Percentiles rank a stretch among this genome's conserved stretches.
Evolutionary conservation across 345 rosid genomes (phyloP).

Genomic region (Euphorbia lathyris): DNA sequence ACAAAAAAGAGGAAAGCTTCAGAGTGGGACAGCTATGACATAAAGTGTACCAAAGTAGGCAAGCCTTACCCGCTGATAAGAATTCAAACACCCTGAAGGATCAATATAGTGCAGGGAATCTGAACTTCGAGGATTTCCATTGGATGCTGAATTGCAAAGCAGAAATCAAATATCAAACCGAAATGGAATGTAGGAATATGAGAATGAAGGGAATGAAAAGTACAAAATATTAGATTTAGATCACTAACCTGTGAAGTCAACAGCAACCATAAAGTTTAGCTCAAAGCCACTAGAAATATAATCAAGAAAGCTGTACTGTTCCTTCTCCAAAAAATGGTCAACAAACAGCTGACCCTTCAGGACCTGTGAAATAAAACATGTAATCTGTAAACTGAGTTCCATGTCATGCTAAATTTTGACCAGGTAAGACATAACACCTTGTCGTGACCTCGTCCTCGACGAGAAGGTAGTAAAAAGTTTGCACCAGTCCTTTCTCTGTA

Average conservation of each 20-base stretch:
- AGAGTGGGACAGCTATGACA: background rate
- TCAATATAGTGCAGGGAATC: slow-evolving; percentile 81
- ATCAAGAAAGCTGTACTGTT: slow-evolving; percentile 71
- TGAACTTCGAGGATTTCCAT: slow-evolving; percentile 66
- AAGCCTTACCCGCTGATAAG: slow-evolving; percentile 65
- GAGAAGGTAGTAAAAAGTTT: slow-evolving; percentile 45
- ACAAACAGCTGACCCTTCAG: slow-evolving; percentile 74
- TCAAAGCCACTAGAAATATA: slow-evolving; percentile 82
- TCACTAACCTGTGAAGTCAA: slow-evolving; percentile 79
- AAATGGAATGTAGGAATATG: background rate
- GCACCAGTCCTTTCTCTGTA: slow-evolving; percentile 42
- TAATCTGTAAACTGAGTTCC: slow-evolving; percentile 4
- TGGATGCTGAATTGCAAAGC: slow-evolving; percentile 54
- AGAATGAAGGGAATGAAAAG: background rate
- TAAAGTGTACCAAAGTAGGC: background rate
- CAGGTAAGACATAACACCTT: slow-evolving; percentile 44
- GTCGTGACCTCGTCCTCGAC: slow-evolving; percentile 40
- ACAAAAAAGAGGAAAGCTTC: background rate
- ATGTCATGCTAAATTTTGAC: background rate
- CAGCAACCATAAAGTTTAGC: slow-evolving; percentile 88
- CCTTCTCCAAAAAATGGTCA: slow-evolving; percentile 59
- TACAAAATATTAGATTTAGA: background rate
- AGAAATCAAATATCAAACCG: background rate
- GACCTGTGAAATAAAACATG: slow-evolving; percentile 34
- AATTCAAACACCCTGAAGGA: slow-evolving; percentile 70